Evolutionary conservation across 2,329 filamentous ascomycete genomes (phyloP).

Genomic region (Pestalotiopsis fici): DNA sequence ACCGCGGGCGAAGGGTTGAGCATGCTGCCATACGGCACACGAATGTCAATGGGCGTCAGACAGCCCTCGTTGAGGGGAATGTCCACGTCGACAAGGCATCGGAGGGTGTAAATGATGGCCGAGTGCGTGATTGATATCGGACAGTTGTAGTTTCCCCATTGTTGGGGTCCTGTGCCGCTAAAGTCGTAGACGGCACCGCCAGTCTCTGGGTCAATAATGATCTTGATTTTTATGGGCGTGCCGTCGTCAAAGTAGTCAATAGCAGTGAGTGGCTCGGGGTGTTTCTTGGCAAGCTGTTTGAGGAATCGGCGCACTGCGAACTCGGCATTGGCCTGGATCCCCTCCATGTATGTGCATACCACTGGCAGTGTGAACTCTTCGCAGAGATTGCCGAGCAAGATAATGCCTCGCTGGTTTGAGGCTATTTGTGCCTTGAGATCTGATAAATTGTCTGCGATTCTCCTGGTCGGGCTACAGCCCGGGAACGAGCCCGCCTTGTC

Average conservation of each 20-base stretch:
- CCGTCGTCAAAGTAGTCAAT: constrained; percentile 74
- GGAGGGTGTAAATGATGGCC: constrained; percentile 31
- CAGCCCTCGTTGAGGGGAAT: constrained; percentile 78
- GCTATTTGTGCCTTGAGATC: constrained; percentile 44
- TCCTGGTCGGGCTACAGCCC: constrained; percentile 34
- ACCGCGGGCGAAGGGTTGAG: constrained; percentile 25
- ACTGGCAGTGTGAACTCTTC: constrained; percentile 29
- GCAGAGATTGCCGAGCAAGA: constrained; percentile 29
- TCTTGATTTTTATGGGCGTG: constrained; percentile 20
- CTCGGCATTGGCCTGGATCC: constrained; percentile 41
- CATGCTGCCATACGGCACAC: constrained; percentile 23
- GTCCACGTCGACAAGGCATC: constrained; percentile 70
- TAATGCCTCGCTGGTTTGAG: constrained; percentile 39
- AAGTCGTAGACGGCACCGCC: constrained; percentile 66
- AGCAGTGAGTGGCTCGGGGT: constrained; percentile 57
- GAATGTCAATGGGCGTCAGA: constrained; percentile 34
- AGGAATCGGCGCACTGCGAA: constrained; percentile 31
- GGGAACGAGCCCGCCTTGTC: constrained; percentile 31
- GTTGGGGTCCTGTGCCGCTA: constrained; percentile 53
- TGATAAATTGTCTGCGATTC: constrained; percentile 40
- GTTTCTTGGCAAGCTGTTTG: constrained; percentile 45
- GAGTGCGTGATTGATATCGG: constrained; percentile 27
- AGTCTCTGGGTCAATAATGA: constrained; percentile 62
- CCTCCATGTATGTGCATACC: constrained; percentile 38
- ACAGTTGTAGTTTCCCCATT: constrained; percentile 26